Evolutionary conservation across 2,329 filamentous ascomycete genomes (phyloP).

Genomic region (Aspergillus felis): DNA sequence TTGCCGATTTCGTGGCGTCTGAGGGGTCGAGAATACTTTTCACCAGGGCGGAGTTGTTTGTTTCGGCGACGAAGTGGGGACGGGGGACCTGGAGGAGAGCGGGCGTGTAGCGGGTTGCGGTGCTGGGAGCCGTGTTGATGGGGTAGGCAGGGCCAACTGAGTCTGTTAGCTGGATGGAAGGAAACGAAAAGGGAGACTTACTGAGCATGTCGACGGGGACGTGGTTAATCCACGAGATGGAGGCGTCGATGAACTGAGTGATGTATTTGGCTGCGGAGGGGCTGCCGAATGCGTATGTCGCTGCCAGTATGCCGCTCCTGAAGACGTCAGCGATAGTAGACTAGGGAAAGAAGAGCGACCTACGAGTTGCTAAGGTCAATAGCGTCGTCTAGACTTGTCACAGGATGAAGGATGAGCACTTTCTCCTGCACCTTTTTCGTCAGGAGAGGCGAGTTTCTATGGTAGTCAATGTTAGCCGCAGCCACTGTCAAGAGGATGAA

Average conservation of each 20-base stretch:
- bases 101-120: slow-evolving; percentile 40
- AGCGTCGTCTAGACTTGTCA: slow-evolving; percentile 53
- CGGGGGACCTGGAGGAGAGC: slow-evolving; percentile 44
- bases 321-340: not conserved
- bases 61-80: slow-evolving; percentile 39
- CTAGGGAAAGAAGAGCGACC: not conserved
- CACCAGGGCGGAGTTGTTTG: slow-evolving; percentile 11
- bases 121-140: slow-evolving; percentile 35
- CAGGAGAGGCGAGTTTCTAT: slow-evolving; percentile 24
- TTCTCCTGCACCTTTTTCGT: slow-evolving; percentile 41
- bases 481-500: not conserved
- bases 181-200: slow-evolving; percentile 12
- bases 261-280: slow-evolving; percentile 55
- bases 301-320: slow-evolving; percentile 35
- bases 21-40: slow-evolving; percentile 13
- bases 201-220: slow-evolving; percentile 53
- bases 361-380: slow-evolving; percentile 45
- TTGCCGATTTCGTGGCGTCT: slow-evolving; percentile 10
- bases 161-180: not conserved
- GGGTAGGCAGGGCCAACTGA: slow-evolving; percentile 22
- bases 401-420: slow-evolving; percentile 44
- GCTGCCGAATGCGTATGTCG: slow-evolving; percentile 52
- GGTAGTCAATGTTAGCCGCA: slow-evolving; percentile 11
- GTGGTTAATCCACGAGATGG: slow-evolving; percentile 54
- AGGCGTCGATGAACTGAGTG: slow-evolving; percentile 51